A percentile compares a stretch with the other conserved stretches of the same genome.
Conservation (phyloP, 495 filamentous ascomycete species). For the Durotheca rogersii region DNA sequence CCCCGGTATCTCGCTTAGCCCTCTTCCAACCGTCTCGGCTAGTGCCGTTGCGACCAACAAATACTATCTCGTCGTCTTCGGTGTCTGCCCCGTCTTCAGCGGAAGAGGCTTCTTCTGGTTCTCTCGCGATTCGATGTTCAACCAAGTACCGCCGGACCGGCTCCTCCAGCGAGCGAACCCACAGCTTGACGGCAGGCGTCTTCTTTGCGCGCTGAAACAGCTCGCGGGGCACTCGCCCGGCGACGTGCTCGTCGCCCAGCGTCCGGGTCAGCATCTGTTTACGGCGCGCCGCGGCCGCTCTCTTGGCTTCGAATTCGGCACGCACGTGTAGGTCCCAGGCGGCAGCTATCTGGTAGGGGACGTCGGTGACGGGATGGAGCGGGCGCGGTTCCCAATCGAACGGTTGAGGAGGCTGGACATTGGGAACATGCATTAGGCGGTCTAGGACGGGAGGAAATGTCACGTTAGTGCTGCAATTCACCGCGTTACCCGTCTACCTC, state of each 20-base stretch:
- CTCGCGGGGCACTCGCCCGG: conserved; percentile 59
- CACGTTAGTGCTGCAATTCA: conserved; percentile 17
- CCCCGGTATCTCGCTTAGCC: conserved; percentile 46
- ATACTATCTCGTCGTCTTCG: conserved; percentile 91
- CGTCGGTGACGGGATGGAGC: conserved; percentile 69
- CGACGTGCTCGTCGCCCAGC: conserved; percentile 33
- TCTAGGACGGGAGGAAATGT: conserved; percentile 53
- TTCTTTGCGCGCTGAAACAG: conserved; percentile 53
- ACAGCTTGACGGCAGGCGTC: conserved; percentile 48
- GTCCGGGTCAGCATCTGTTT: conserved; percentile 33
- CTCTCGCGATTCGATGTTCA: conserved; percentile 46
- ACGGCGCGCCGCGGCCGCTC: conserved; percentile 29
- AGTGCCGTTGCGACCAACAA: conserved; percentile 74
- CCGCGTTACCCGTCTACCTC: too few species aligned
- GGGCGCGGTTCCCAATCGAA: conserved; percentile 79
- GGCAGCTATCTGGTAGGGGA: conserved; percentile 88
- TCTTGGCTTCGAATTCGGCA: conserved; percentile 46
- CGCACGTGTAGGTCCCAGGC: conserved; percentile 77
- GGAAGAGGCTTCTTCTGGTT: conserved; percentile 50
- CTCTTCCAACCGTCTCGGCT: conserved; percentile 63
- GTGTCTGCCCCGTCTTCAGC: conserved; percentile 53
- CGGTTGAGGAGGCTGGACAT: conserved; percentile 75
- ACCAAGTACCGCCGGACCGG: conserved; percentile 47
- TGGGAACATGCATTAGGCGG: conserved; percentile 81
- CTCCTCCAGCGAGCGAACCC: conserved; percentile 51